Evolutionary conservation across 2,329 filamentous ascomycete genomes (phyloP), one percentile per base, ranked within the genome.

Genomic region (Coniochaeta sp.): DNA sequence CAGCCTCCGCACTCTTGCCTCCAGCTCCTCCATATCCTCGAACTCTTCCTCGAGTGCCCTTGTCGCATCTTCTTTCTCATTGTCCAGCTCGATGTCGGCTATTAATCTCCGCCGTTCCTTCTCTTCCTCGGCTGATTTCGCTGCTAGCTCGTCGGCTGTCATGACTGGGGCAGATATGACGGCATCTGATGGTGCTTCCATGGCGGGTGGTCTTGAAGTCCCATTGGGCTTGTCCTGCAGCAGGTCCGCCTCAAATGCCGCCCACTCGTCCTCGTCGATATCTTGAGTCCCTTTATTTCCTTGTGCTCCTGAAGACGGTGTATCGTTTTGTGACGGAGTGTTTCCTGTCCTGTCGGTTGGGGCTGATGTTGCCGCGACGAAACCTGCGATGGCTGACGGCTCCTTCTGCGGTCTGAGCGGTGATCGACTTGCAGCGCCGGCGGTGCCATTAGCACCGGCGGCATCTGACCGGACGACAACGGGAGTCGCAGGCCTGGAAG

Each of bases 181-280:
- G 6, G 81, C 83, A 53, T 78, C 75, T 2, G 60, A 48, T 6
- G 51, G n/a, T 49, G 50, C 20, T 50, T 9, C 45, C 18, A 48
- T 31, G 6, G 16, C 28, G 7, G 45, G 3, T n/a, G 24, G 22
- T 18, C 6, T 9, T 69, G 60, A 2, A 61, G 62, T 26, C 67
- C 55, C 4, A 69, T 59, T 48, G 3, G 14, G 16, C 18, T 42
- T 42, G 38, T 22, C 26, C 6, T 42, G 38, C 6, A 48, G 28
- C 26, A 48, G 12, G 12, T 95, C 89, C 3, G 87, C 87, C 65
- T 96, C 86, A 63, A 95, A 95, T 8, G 89, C 88, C 2, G 88
- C 86, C 87, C 88, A 94, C 67, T 94, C 88, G 51, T 85, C 82
- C 62, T 95, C 89, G 63, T 91, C 83, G 8, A 89, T 70, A 7